Evolutionary conservation across 257 asterid genomes (phyloP), one percentile per base, ranked within the genome.

Genomic region (Przewalskia tangutica): DNA sequence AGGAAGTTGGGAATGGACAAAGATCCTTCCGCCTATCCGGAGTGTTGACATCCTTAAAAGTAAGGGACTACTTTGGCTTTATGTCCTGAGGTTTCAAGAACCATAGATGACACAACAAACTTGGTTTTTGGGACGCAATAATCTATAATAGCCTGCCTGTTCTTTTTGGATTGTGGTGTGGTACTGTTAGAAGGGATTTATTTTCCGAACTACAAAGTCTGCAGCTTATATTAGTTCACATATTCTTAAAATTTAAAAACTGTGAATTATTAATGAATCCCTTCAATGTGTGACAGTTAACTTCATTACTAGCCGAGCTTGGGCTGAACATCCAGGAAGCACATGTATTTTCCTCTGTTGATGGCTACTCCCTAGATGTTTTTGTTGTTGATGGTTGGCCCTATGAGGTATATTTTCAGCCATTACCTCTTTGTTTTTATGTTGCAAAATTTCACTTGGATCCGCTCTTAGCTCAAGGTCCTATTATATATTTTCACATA

Each of bases 321-420:
- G 99, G 99, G 84, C 87, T 96, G 84, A 96, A 96, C 84, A 96
- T 96, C 90, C 97, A 89, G 86, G 99, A 96, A 90, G 99, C 99
- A 80, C 99, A 96, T 85, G 99, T 95, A 76, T 96, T 96, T 91
- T 96, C 99, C 75, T 91, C 98, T 7, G 87, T 86, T 56, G 99
- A 96, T 91, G 98, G 99, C 84, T 96, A 90, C 85, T 96, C 99
- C 56, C 88, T 96, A 48, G 98, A 96, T 86, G 98, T 96, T 81
- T 96, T 96, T 75, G 99, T 96, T 82, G 98, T 96, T 86, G 97
- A 94, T 85, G 99, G 99, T 85, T 96, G 98, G 99, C 94, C 89
- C 63, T 87, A 81, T 83, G 99, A 96, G 98, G 99, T 94, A 92
- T 81, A 65, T 73, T 27, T 56, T 82, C 65, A 78, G 78, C 67